These are phyloP conservation scores for Aphanomyces cochlioides DNA, from an alignment of 352 stramenopile genomes.

Conservation along the genomic window DNA sequence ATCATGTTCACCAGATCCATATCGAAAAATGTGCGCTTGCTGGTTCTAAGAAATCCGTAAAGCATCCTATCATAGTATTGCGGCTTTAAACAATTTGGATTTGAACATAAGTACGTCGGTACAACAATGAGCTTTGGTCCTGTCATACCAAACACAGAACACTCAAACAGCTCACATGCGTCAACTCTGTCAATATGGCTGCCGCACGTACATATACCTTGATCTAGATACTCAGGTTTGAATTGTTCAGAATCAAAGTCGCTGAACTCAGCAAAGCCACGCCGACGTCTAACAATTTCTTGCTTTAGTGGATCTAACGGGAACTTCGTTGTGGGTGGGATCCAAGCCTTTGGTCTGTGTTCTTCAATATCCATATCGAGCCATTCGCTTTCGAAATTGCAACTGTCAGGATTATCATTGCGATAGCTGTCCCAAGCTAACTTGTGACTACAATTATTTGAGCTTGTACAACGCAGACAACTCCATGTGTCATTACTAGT, in stretches of 20 bases:
- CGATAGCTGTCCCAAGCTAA: not conserved
- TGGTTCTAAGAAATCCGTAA: not conserved
- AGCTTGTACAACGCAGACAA: not conserved
- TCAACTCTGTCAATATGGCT: not conserved
- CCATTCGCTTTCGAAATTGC: not conserved
- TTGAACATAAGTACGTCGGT: not conserved
- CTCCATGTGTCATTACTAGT: not conserved
- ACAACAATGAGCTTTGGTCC: not conserved
- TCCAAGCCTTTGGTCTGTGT: not conserved
- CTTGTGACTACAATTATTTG: not conserved
- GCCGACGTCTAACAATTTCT: not conserved
- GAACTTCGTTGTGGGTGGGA: not conserved
- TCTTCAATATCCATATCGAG: not conserved
- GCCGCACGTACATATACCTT: not conserved
- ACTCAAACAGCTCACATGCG: not conserved
- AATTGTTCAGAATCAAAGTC: not conserved
- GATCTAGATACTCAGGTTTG: not conserved
- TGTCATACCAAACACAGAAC: not conserved
- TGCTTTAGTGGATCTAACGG: not conserved
- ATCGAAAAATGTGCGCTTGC: not conserved
- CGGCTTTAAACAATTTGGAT: not conserved
- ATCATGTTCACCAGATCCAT: not conserved
- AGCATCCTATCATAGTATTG: not conserved
- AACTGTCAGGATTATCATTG: not conserved
- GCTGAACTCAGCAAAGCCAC: not conserved